Percentiles rank a stretch among this genome's conserved stretches.
Evolutionary conservation across 2,329 filamentous ascomycete genomes (phyloP).

Genomic region (Cryoendolithus antarcticus): DNA sequence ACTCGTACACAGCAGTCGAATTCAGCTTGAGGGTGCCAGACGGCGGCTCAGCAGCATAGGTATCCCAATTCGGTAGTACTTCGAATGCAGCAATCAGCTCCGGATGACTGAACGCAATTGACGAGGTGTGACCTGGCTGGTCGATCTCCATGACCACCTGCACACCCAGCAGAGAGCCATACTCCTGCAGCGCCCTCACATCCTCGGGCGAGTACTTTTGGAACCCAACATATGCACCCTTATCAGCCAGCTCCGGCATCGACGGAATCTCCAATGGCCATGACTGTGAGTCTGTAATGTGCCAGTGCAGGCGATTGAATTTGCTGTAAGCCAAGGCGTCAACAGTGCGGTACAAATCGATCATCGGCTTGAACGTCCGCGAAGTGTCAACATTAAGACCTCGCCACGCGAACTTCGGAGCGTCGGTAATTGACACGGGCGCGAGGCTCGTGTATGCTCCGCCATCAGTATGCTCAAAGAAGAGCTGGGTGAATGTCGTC

Average conservation of each 20-base stretch:
- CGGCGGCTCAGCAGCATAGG: conserved; percentile 42
- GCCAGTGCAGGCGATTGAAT: conserved; percentile 69
- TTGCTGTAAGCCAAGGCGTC: conserved; percentile 69
- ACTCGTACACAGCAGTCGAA: conserved; percentile 53
- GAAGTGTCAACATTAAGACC: conserved; percentile 70
- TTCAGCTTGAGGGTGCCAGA: conserved; percentile 63
- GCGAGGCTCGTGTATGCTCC: conserved; percentile 55
- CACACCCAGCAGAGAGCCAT: conserved; percentile 56
- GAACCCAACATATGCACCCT: conserved; percentile 59
- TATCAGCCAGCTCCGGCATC: conserved; percentile 56
- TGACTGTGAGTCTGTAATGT: conserved; percentile 71
- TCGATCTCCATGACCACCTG: conserved; percentile 67
- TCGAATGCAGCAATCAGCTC: conserved; percentile 58
- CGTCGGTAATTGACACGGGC: conserved; percentile 60
- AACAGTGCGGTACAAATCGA: conserved; percentile 60
- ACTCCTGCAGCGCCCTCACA: conserved; percentile 54
- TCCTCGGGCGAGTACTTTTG: conserved; percentile 57
- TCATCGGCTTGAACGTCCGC: conserved; percentile 56
- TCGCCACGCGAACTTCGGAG: conserved; percentile 62
- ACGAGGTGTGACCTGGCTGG: conserved; percentile 66
- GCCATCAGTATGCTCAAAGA: conserved; percentile 54
- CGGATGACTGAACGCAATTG: conserved; percentile 53
- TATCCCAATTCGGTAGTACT: conserved; percentile 40
- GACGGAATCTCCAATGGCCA: conserved; percentile 74
- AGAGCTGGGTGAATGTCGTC: conserved; percentile 67